Evolutionary conservation across 345 rosid genomes (phyloP), one percentile per base, ranked within the genome.

Genomic region (Acer yangbiense): DNA sequence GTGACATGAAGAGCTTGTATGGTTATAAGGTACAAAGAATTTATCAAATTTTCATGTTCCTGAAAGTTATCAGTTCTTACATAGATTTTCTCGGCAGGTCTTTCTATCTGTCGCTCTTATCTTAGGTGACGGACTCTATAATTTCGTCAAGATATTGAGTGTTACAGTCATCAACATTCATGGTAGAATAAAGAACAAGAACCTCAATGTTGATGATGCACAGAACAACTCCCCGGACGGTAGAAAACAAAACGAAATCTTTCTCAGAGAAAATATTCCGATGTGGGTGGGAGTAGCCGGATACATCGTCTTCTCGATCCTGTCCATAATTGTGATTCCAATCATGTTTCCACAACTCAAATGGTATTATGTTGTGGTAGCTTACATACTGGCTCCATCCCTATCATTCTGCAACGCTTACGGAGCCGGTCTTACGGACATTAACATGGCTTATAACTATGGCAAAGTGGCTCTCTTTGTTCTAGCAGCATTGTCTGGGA

Each of bases 381-480:
- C 99, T 35, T 95, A 93, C 85, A 74, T 92, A 50, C 85, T 95
- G 11, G 98, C 94, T 58, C 99, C 98, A n/a, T 90, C 96, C 57
- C 88, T 95, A 2, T 88, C 99, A 3, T 95, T 95, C 83, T 95
- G 98, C 88, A 93, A 93, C 64, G 98, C 98, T 3, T 95, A 93
- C 66, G 98, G 99, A 54, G 92, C 99, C 2, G 99, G 99, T 16
- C 96, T 95, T 17, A 95, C 99, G 0, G 99, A 95, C 80, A 90
- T 92, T 3, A 95, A 95, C 93, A 93, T 95, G 99, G 98, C 97
- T 52, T 93, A 93, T 74, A 95, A 95, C 81, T 95, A 95, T n/a
- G 97, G 97, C 5, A 95, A 95, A 83, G 90, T 95, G 23, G 99
- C 98, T 52, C 87, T 95, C 6, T 95, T 95, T 50, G 85, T 92